phyloP scores from a whole-genome alignment of 805 yeast genomes.

The Scheffersomyces spartinae region DNA sequence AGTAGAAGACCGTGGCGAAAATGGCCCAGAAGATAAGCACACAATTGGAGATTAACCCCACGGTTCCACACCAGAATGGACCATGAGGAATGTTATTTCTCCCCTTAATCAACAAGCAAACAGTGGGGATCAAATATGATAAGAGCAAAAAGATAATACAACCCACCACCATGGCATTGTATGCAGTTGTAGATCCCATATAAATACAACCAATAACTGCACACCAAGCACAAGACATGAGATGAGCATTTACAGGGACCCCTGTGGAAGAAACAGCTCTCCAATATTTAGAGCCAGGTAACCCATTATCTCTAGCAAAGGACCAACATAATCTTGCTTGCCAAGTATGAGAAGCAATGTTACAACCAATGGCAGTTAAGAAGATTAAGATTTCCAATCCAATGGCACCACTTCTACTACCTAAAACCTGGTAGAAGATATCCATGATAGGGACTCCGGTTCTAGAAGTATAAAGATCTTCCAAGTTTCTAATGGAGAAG shows the following conservation, averaged over 20 bases:
- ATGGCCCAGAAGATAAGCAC: conserved; percentile 22
- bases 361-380: conserved; percentile 26
- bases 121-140: conserved; percentile 24
- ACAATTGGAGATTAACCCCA: conserved; percentile 22
- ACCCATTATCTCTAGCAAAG: conserved; percentile 31
- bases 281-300: conserved; percentile 29
- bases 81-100: conserved; percentile 28
- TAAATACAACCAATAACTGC: conserved; percentile 12
- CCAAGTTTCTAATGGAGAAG: conserved; percentile 22
- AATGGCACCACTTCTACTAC: conserved; percentile 22
- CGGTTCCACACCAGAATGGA: conserved; percentile 29
- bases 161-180: conserved; percentile 26
- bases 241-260: conserved; percentile 29
- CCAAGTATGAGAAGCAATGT: conserved; percentile 31
- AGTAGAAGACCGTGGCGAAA: conserved; percentile 26
- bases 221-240: conserved; percentile 19
- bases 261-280: conserved; percentile 25
- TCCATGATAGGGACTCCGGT: conserved; percentile 31
- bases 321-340: conserved; percentile 34
- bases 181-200: conserved; percentile 27
- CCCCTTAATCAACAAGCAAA: conserved; percentile 23
- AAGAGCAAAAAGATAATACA: conserved; percentile 28
- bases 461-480: conserved; percentile 13
- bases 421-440: conserved; percentile 27
- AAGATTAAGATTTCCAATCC: conserved; percentile 23